phyloP scores from a whole-genome alignment of 495 filamentous ascomycete species.

The Aspergillus steynii region DNA sequence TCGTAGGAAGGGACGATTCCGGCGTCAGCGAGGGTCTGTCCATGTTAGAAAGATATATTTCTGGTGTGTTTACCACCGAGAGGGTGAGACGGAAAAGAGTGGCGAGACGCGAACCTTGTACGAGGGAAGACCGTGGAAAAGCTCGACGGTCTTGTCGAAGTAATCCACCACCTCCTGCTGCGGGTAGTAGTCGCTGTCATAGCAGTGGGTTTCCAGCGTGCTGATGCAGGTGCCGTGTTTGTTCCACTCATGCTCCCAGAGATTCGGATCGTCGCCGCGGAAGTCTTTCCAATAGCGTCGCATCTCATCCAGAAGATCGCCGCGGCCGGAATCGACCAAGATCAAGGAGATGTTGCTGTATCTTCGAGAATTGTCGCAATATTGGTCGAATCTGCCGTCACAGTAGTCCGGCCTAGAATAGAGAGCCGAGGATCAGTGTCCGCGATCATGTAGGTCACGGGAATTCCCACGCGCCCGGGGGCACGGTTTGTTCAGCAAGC shows the following conservation, averaged over 20 bases:
- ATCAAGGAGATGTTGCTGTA: slow-evolving; percentile 74
- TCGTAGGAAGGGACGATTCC: slow-evolving; percentile 50
- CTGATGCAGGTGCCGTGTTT: slow-evolving; percentile 73
- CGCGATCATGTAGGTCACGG: neutral
- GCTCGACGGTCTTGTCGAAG: slow-evolving; percentile 57
- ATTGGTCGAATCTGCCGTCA: slow-evolving; percentile 74
- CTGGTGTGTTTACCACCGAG: slow-evolving; percentile 4
- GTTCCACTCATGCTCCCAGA: slow-evolving; percentile 88
- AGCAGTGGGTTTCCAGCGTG: slow-evolving; percentile 70
- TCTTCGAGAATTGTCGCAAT: slow-evolving; percentile 64
- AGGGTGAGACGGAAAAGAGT: neutral
- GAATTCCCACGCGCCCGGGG: neutral
- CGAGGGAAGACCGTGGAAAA: slow-evolving; percentile 48
- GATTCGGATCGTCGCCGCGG: slow-evolving; percentile 60
- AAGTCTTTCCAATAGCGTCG: slow-evolving; percentile 74
- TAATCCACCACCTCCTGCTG: slow-evolving; percentile 63
- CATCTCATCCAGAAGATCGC: slow-evolving; percentile 70
- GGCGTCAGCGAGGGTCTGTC: slow-evolving; percentile 44
- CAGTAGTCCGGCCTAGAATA: slow-evolving; percentile 73
- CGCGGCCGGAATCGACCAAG: slow-evolving; percentile 59
- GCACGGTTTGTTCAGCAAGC: slow-evolving; percentile 7
- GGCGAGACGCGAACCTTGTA: slow-evolving; percentile 34
- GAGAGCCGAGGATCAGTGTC: slow-evolving; percentile 6
- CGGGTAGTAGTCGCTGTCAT: slow-evolving; percentile 57
- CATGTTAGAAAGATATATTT: neutral